Base-by-base conservation (phyloP, 2,329 filamentous ascomycete species). In the Fusarium pseudograminearum region DNA sequence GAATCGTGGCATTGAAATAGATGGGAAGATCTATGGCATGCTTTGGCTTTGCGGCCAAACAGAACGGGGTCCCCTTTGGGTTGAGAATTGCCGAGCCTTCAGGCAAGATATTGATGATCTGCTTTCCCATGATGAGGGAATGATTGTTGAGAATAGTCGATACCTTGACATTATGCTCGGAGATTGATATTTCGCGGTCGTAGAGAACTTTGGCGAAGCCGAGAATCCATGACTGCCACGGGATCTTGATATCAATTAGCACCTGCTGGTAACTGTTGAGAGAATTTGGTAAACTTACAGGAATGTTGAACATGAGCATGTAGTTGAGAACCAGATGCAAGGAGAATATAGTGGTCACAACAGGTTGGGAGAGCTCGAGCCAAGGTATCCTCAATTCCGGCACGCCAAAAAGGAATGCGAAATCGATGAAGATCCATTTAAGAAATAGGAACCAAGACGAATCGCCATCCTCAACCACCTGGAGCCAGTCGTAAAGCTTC, bases 21-120 rank as follows among this genome's bases (percentile, higher is more conserved):
- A 99, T 92, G 3, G 95, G 96, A 31, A 99, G 83, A 53, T 87
- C 84, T 40, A 90, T 87, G 11, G 86, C 83, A 31, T 86, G 84
- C 61, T 86, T 88, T 24, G 87, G 83, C 44, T 86, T 85, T 67
- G 84, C 83, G 60, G 91, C 90, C 48, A 99, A 82, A 79, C 96
- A 99, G 79, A 96, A 96, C 1, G 94, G 87, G n/a, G 86, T 82
- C 61, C 88, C 86, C 47, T 94, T 87, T 1, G 94, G 93, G 76
- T 99, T 99, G 67, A 99, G 84, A 50, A 94, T 86, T 16, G 94
- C 96, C 50, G 94, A 96, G 83, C 97, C 97, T 84, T 99, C 96
- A 3, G 96, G 96, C 57, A 99, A 84, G 76, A 99, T 97, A 78
- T 99, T 96, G 80, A 99, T 95, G 73, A 98, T 97, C 82, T 98